Percentiles rank a stretch among this genome's conserved stretches.
These are phyloP conservation scores for Ustilago tritici DNA, from an alignment of 1,284 basidiomycete genomes.

Conservation along the genomic window DNA sequence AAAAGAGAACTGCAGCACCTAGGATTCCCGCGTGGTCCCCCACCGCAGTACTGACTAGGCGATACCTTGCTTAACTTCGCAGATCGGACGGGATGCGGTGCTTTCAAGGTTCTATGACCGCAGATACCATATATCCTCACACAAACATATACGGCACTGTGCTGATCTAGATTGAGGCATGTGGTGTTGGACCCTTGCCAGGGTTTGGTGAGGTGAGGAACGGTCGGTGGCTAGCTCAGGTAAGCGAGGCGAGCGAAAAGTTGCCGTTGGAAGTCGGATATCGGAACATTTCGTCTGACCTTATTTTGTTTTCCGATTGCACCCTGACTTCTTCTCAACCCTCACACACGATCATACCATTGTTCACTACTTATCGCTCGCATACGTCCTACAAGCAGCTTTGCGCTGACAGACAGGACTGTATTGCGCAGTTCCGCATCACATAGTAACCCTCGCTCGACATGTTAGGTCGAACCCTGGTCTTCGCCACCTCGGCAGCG, in stretches of 20 bases:
- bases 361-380: too few species aligned
- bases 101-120: conserved; percentile 83
- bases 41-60: conserved; percentile 85
- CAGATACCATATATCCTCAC: conserved; percentile 72
- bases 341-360: too few species aligned
- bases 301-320: conserved; percentile 18
- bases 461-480: conserved; percentile 18
- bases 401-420: too few species aligned
- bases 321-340: conserved; percentile 8
- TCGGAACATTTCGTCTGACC: conserved; percentile 10
- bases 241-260: conserved; percentile 11
- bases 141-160: background rate
- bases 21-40: conserved; percentile 86
- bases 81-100: conserved; percentile 85
- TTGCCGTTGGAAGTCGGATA: conserved; percentile 10
- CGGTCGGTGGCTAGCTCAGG: conserved; percentile 1
- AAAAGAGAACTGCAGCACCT: conserved; percentile 78
- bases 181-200: background rate
- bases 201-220: background rate
- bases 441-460: too few species aligned
- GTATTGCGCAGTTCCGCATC: too few species aligned
- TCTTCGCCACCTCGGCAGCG: conserved; percentile 1
- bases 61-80: conserved; percentile 83
- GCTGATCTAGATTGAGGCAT: background rate
- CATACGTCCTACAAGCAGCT: too few species aligned